phyloP scores from a whole-genome alignment of 805 yeast genomes.

The Barnettozyma vustinii region DNA sequence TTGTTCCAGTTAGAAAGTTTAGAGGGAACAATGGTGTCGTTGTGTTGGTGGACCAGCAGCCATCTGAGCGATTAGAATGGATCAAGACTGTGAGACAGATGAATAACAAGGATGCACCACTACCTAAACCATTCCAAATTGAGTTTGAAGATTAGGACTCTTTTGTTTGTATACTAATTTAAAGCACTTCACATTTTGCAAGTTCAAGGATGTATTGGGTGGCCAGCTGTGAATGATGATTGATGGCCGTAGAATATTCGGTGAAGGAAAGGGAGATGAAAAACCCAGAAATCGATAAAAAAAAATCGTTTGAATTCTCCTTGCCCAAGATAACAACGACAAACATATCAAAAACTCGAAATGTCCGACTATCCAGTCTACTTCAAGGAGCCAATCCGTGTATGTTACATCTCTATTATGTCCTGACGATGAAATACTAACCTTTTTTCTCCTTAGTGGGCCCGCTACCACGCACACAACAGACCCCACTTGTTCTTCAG shows the following conservation, averaged over 20 bases:
- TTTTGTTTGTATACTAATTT: background rate
- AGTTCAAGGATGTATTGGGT: background rate
- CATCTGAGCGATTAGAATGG: slow-evolving; percentile 54
- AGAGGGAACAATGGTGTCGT: slow-evolving; percentile 67
- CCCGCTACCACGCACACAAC: slow-evolving; percentile 69
- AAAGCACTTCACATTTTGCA: background rate
- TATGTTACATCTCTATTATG: slow-evolving; percentile 31
- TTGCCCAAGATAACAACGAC: background rate
- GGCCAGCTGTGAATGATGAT: too few relatives aligned
- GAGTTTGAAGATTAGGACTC: slow-evolving; percentile 12
- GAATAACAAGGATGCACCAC: slow-evolving; percentile 67
- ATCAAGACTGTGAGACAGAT: slow-evolving; percentile 83
- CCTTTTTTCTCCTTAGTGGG: slow-evolving; percentile 39
- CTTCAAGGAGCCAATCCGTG: slow-evolving; percentile 58
- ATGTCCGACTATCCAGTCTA: slow-evolving; percentile 40
- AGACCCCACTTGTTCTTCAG: slow-evolving; percentile 72
- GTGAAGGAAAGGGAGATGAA: background rate
- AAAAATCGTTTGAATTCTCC: background rate
- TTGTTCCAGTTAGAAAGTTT: slow-evolving; percentile 75
- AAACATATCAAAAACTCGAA: background rate
- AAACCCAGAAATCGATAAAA: background rate
- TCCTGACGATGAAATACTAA: background rate
- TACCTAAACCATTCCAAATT: slow-evolving; percentile 66
- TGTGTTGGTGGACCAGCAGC: slow-evolving; percentile 58
- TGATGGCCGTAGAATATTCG: too few relatives aligned